Evolutionary conservation across 2,329 filamentous ascomycete species (phyloP), one percentile per base, ranked within the genome.

Genomic region (Xylariales sp.): DNA sequence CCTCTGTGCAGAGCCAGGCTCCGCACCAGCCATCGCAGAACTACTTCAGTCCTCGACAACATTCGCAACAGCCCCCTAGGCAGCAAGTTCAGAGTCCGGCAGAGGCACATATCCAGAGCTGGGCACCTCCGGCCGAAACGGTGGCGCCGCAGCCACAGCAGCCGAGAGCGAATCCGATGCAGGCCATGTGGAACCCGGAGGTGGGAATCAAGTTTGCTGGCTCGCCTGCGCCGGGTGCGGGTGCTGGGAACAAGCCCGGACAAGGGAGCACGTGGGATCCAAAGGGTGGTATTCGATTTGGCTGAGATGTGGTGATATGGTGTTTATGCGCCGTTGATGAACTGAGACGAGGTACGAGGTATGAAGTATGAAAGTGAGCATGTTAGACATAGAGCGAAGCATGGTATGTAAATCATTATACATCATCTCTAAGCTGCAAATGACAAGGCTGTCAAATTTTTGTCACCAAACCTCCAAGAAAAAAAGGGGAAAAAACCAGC

Each of bases 201-300:
- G 82, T 87, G 71, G 86, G 84, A 0, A 93, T 95, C 53, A 82
- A 81, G 43, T 95, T 95, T 61, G 78, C 78, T 1, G 73, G 66
- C 3, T 48, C 66, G 12, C 54, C 64, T 38, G 46, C 31, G 11
- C 50, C 44, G 19, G 45, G 50, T 15, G 47, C 58, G 28, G 53
- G 50, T 40, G 46, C 53, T 28, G 56, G 53, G 21, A 56, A 51
- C 14, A 50, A 49, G 37, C 42, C 50, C 3, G 55, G 55, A 2
- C 53, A 59, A 15, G 10, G 24, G 15, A 70, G 72, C 25, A 74
- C 70, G 1, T 84, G 80, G 78, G 76, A 80, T 48, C 72, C 75
- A 1, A 69, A 58, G 25, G 65, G 69, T 19, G 77, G 76, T 1
- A 70, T 82, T 47, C 68, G 73, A 40, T 82, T 82, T 61, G 69